A percentile compares a stretch with the other conserved stretches of the same genome.
Evolutionary conservation across 108 stramenopile genomes (phyloP).

Genomic region (Parietichytrium sp.): DNA sequence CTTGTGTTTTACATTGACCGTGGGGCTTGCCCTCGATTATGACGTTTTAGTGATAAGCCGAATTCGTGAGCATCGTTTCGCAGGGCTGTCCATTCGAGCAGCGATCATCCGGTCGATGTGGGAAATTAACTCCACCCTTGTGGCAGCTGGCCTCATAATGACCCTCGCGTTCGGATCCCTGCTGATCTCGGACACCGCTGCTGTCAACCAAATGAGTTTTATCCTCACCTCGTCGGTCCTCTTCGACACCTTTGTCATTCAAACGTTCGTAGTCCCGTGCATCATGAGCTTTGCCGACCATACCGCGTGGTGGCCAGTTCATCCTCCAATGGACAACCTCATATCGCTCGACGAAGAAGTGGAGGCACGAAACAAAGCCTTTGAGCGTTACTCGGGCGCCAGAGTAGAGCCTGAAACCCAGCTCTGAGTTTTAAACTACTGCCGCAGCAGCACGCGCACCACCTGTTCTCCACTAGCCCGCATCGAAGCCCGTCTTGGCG

Average conservation of each 20-base stretch:
- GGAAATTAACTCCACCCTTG: conserved; percentile 52
- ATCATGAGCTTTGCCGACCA: conserved; percentile 44
- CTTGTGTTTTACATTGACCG: conserved; percentile 58
- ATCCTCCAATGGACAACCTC: not conserved
- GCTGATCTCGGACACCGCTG: conserved; percentile 44
- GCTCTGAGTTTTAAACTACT: too few species aligned
- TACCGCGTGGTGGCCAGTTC: conserved; percentile 27
- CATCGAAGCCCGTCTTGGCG: too few species aligned
- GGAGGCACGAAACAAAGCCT: not conserved
- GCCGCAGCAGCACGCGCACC: too few species aligned
- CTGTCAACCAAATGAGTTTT: conserved; percentile 58
- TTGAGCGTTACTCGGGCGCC: too few species aligned
- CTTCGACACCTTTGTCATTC: conserved; percentile 62
- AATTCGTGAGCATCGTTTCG: conserved; percentile 52
- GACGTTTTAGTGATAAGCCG: conserved; percentile 57
- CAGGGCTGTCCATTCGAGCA: conserved; percentile 44
- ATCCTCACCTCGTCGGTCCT: conserved; percentile 52
- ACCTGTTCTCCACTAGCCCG: too few species aligned
- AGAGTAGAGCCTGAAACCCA: too few species aligned
- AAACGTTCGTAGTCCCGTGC: conserved; percentile 51
- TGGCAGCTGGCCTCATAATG: conserved; percentile 58
- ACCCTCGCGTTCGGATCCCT: conserved; percentile 55
- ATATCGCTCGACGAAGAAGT: not conserved
- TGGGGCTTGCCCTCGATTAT: conserved; percentile 60
- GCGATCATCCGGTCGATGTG: conserved; percentile 51